phyloP scores from a whole-genome alignment of 345 rosid genomes.

The Sisymbrium irio region DNA sequence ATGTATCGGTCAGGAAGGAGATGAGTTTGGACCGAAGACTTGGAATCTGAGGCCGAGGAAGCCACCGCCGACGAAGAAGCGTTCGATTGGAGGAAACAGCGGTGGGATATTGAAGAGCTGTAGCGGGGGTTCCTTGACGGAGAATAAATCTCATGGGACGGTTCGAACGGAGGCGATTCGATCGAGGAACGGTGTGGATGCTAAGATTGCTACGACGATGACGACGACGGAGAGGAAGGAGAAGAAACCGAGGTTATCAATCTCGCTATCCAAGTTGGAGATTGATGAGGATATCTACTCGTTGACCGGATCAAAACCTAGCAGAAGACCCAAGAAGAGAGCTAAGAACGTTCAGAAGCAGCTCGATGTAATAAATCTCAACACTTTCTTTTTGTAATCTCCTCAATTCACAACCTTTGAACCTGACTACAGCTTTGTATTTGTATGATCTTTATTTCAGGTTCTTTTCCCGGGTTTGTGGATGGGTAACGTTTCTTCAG shows the following conservation, averaged over 20 bases:
- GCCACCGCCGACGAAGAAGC: conserved; percentile 34
- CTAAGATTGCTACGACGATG: conserved; percentile 10
- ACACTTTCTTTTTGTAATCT: conserved; percentile 10
- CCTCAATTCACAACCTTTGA: neutral
- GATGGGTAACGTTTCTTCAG: conserved; percentile 58
- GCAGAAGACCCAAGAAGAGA: conserved; percentile 70
- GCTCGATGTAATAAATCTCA: conserved; percentile 43
- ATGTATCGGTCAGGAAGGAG: conserved; percentile 36
- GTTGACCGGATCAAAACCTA: conserved; percentile 71
- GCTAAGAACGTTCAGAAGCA: conserved; percentile 66
- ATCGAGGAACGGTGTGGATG: conserved; percentile 34
- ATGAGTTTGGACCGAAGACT: conserved; percentile 46
- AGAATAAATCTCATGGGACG: conserved; percentile 33
- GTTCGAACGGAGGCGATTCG: conserved; percentile 31
- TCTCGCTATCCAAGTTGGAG: conserved; percentile 59
- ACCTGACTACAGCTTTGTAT: too few species aligned
- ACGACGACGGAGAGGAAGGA: conserved; percentile 35
- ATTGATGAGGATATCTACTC: conserved; percentile 68
- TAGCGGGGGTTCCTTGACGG: conserved; percentile 30
- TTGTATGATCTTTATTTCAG: conserved; percentile 33
- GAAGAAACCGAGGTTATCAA: conserved; percentile 52
- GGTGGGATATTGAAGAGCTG: conserved; percentile 33
- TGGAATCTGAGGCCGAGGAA: conserved; percentile 77
- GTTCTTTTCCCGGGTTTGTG: conserved; percentile 68
- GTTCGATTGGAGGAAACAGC: conserved; percentile 28